Evolutionary conservation across 192 early-diverging fungal genomes (phyloP).

Genomic region (Entomortierella parvispora): DNA sequence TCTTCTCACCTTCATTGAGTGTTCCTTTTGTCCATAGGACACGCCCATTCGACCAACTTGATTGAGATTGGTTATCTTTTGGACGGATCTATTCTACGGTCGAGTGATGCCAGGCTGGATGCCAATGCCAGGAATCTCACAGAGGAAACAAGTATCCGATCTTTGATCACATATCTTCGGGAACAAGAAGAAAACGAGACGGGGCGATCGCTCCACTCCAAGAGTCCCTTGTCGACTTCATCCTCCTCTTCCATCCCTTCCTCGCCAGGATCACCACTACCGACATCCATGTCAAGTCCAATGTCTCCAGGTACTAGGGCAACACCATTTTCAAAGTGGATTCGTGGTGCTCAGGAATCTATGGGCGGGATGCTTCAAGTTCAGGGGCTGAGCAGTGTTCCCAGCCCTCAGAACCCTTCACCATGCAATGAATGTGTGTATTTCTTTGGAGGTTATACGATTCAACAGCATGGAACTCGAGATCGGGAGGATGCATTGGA

Average conservation of each 20-base stretch:
- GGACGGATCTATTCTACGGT: slow-evolving; percentile 3
- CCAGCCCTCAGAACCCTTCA: slow-evolving; percentile 10
- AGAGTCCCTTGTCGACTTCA: neutral
- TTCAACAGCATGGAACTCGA: slow-evolving; percentile 18
- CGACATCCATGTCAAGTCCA: neutral
- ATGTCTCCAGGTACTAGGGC: neutral
- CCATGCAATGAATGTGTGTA: slow-evolving; percentile 21
- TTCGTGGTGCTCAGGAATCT: slow-evolving; percentile 25
- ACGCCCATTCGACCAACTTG: slow-evolving; percentile 31
- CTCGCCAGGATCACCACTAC: neutral
- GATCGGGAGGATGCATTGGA: slow-evolving; percentile 9
- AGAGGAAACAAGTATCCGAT: slow-evolving; percentile 20
- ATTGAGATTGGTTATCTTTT: slow-evolving; percentile 46
- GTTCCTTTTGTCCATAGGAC: slow-evolving; percentile 4
- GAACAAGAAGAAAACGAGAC: neutral
- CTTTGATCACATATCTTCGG: neutral
- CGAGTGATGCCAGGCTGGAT: slow-evolving; percentile 19
- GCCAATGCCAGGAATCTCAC: neutral
- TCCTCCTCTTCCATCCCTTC: neutral
- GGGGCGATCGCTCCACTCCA: neutral
- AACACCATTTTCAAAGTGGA: slow-evolving; percentile 4
- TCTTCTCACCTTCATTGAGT: neutral
- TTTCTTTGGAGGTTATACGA: slow-evolving; percentile 38
- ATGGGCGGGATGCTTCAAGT: slow-evolving; percentile 39
- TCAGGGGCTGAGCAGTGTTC: slow-evolving; percentile 18